These are phyloP conservation scores for Didymellaceae sp. DNA, from an alignment of 2,329 filamentous ascomycete species.

Conservation along the genomic window DNA sequence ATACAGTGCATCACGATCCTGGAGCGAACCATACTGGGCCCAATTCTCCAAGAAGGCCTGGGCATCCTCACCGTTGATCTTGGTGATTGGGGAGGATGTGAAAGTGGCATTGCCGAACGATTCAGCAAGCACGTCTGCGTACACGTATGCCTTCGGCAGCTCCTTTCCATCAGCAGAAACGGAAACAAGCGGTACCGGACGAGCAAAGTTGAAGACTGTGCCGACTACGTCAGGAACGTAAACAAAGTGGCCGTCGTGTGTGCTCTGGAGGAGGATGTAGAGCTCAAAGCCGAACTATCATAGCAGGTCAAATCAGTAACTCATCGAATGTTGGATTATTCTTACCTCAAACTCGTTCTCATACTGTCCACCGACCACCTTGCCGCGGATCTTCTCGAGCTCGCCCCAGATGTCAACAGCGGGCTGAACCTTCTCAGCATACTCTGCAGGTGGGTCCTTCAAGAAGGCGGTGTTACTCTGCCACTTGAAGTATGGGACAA, in stretches of 20 bases:
- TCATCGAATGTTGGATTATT: background rate
- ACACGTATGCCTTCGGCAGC: slow-evolving; percentile 64
- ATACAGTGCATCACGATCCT: slow-evolving; percentile 66
- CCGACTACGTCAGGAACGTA: slow-evolving; percentile 62
- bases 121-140: slow-evolving; percentile 54
- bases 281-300: slow-evolving; percentile 44
- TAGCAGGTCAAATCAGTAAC: too few relatives aligned
- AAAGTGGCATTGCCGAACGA: slow-evolving; percentile 51
- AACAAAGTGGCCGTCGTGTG: slow-evolving; percentile 70
- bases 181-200: slow-evolving; percentile 62
- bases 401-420: slow-evolving; percentile 52
- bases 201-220: slow-evolving; percentile 58
- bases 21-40: slow-evolving; percentile 56
- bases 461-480: slow-evolving; percentile 55
- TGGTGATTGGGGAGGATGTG: slow-evolving; percentile 57
- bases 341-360: slow-evolving; percentile 51
- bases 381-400: slow-evolving; percentile 48
- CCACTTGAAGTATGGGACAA: slow-evolving; percentile 56
- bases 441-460: slow-evolving; percentile 55
- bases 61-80: slow-evolving; percentile 65
- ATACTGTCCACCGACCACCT: slow-evolving; percentile 47
- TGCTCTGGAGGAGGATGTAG: slow-evolving; percentile 55
- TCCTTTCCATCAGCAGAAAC: slow-evolving; percentile 60
- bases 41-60: slow-evolving; percentile 57
- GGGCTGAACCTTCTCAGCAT: slow-evolving; percentile 54